phyloP scores from a whole-genome alignment of 176 grass and related monocot genomes.

The Carex cristatella region DNA sequence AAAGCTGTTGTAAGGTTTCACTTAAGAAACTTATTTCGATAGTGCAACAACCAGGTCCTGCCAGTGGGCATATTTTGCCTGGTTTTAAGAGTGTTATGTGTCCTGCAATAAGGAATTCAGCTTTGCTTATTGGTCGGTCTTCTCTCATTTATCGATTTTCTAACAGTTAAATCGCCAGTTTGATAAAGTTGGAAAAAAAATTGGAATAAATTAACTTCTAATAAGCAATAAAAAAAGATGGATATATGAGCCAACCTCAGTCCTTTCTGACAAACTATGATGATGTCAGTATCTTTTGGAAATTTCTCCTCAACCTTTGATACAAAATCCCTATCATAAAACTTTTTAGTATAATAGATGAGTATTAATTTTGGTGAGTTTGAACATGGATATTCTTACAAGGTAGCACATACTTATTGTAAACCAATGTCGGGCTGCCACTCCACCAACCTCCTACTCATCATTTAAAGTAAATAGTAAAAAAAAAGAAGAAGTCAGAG shows the following conservation, averaged over 20 bases:
- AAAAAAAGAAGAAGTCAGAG: neutral
- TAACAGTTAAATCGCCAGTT: neutral
- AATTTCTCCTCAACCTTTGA: constrained; percentile 80
- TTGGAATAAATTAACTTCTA: neutral
- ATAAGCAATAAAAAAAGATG: neutral
- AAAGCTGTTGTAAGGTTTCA: neutral
- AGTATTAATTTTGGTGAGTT: neutral
- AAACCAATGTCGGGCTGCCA: constrained; percentile 69
- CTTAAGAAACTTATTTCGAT: neutral
- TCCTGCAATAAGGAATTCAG: neutral
- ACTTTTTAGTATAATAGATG: constrained; percentile 21
- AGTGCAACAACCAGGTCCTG: neutral
- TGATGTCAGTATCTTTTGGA: constrained; percentile 72
- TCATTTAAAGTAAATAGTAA: constrained; percentile 4
- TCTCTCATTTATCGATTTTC: neutral
- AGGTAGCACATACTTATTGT: constrained; percentile 59
- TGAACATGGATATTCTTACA: constrained; percentile 4
- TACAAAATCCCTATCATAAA: constrained; percentile 62
- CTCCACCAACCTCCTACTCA: constrained; percentile 98
- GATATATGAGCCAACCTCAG: constrained; percentile 54
- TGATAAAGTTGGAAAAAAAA: neutral
- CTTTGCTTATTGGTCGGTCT: neutral
- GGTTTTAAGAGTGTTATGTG: neutral
- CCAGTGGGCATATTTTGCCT: neutral
- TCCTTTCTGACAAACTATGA: constrained; percentile 93